Base-by-base conservation (phyloP, 108 stramenopile species). In the Phaeodactylum tricornutum region DNA sequence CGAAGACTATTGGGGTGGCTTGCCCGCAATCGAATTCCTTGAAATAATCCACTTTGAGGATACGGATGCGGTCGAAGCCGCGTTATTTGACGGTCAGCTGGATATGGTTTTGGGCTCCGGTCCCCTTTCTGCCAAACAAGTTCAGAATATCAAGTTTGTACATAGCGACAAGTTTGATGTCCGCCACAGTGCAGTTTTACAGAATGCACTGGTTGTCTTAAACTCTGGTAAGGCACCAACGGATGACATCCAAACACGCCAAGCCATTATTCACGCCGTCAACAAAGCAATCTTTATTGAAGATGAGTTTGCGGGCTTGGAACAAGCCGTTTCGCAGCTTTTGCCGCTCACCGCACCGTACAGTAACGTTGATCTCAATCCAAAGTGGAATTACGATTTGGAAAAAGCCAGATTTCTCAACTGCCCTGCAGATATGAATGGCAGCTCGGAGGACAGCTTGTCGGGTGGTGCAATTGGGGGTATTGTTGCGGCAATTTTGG, bases 231-330 rank as follows among this genome's bases (percentile, higher is more conserved):
- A 57, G 39, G 29, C 59, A 1, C 81, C 77, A 11, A 57, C 55
- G 2, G 43, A 76, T 49, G 70, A 74, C 53, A 73, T 75, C 17
- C 45, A 30, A 4, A 45, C 69, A 5, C 77, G 82, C 16, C 41
- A 65, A 20, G 57, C 75, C n/a, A 62, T 84, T 43, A 79, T 75
- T 28, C 78, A 79, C 47, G 82, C 70, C 8, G 63, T 84, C 30
- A 40, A 84, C 67, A 84, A 79, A 53, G 57, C 46, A 0, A 8
- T 49, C 2, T 64, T 84, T 52, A 17, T 79, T 46, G 63, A 79
- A 39, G 35, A 60, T 3, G 75, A 84, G 44, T 62, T 84, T 35
- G 58, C 33, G 2, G 77, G 69, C 19, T 28, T 77, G 0, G 65
- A 71, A 20, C 50, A 72, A 32, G 62, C 72, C 27, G 77, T 74